Evolutionary conservation across 495 filamentous ascomycete genomes (phyloP).

Genomic region (Penicillium manginii): DNA sequence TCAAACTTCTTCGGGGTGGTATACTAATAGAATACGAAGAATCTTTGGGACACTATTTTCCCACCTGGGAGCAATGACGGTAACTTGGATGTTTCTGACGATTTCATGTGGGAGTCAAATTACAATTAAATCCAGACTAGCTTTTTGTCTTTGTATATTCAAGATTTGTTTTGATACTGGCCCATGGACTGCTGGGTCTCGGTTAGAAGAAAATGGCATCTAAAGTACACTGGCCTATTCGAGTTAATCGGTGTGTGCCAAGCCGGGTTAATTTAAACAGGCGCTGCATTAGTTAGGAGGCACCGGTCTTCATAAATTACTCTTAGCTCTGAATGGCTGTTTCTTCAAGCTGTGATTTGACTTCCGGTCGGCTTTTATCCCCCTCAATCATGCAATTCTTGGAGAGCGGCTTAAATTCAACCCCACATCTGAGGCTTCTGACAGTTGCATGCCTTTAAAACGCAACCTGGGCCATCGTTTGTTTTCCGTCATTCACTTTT

Average conservation of each 20-base stretch:
- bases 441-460: neutral
- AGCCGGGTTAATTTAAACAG: neutral
- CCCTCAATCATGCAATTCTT: neutral
- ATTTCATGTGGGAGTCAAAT: too few relatives aligned
- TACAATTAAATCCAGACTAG: too few relatives aligned
- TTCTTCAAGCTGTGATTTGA: neutral
- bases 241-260: neutral
- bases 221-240: neutral
- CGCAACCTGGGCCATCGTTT: neutral
- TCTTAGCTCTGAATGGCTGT: neutral
- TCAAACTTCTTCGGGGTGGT: too few relatives aligned
- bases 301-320: neutral
- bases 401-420: neutral
- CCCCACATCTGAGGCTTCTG: neutral
- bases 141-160: too few relatives aligned
- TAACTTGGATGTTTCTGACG: too few relatives aligned
- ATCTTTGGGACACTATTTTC: too few relatives aligned
- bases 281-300: neutral
- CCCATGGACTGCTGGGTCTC: slow-evolving; percentile 6
- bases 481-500: neutral
- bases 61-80: too few relatives aligned
- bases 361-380: neutral
- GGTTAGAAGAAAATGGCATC: neutral
- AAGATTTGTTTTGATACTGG: too few relatives aligned
- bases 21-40: too few relatives aligned